A percentile compares a stretch with the other conserved stretches of the same genome.
Conservation (phyloP, 2,329 filamentous ascomycete species). For the Colletotrichum echinochloae region DNA sequence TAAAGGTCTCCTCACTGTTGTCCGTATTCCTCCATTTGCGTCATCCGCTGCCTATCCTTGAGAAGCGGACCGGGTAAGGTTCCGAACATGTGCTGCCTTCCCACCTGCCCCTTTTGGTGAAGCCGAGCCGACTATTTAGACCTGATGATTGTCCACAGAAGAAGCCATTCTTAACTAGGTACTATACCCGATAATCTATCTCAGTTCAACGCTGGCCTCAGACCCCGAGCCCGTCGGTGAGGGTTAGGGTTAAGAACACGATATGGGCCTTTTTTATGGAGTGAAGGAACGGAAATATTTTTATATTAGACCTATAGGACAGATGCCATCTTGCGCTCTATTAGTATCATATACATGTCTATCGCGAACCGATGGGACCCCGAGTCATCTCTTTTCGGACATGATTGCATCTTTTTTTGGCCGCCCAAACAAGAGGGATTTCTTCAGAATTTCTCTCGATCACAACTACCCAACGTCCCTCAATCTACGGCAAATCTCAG, state of each 20-base stretch:
- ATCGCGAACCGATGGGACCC: background rate
- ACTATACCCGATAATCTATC: background rate
- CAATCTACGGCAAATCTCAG: background rate
- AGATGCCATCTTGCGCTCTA: too few relatives aligned
- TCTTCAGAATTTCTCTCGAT: background rate
- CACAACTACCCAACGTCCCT: background rate
- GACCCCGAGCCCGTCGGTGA: too few relatives aligned
- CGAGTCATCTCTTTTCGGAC: background rate
- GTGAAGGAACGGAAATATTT: too few relatives aligned
- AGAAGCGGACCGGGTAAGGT: background rate
- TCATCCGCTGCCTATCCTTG: background rate
- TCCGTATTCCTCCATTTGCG: background rate
- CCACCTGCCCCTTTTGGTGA: background rate
- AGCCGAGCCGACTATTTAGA: background rate
- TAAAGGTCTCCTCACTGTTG: background rate
- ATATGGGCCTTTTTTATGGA: too few relatives aligned
- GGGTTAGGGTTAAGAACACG: too few relatives aligned
- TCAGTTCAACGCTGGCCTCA: background rate
- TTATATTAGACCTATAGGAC: too few relatives aligned
- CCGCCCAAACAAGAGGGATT: fast-evolving
- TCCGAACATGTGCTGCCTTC: slow-evolving; percentile 5
- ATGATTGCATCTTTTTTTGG: fast-evolving
- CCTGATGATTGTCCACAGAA: too few relatives aligned
- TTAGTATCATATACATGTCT: background rate
- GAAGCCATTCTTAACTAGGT: too few relatives aligned